Evolutionary conservation across 2,329 filamentous ascomycete genomes (phyloP).

Genomic region (Aspergillus melleus): DNA sequence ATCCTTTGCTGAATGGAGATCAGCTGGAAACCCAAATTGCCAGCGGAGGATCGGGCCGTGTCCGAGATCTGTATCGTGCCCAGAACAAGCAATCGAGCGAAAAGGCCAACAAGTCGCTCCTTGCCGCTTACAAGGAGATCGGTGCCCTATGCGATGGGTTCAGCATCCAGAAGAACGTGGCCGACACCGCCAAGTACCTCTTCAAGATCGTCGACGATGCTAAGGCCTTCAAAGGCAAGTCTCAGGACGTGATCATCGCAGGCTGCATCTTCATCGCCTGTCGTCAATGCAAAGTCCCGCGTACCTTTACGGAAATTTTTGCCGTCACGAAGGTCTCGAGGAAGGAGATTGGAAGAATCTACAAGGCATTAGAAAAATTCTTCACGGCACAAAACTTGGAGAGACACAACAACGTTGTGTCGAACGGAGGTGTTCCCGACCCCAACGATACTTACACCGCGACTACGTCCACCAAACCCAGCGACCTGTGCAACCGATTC

Average conservation of each 20-base stretch:
- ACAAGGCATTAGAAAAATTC: conserved; percentile 90
- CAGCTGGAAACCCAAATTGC: conserved; percentile 88
- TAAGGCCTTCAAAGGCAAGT: conserved; percentile 93
- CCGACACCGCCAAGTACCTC: conserved; percentile 88
- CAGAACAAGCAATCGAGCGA: conserved; percentile 80
- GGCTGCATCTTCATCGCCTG: conserved; percentile 98
- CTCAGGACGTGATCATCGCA: conserved; percentile 88
- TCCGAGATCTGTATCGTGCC: conserved; percentile 74
- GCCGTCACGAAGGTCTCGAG: conserved; percentile 90
- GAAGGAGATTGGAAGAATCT: conserved; percentile 95
- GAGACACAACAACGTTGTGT: conserved; percentile 50
- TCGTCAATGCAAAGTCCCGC: conserved; percentile 79
- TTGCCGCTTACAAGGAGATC: conserved; percentile 86
- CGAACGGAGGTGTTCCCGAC: conserved; percentile 53
- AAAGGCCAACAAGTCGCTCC: conserved; percentile 77
- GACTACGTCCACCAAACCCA: conserved; percentile 74
- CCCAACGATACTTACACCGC: conserved; percentile 65
- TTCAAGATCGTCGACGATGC: conserved; percentile 94
- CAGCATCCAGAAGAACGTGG: conserved; percentile 75
- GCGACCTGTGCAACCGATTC: conserved; percentile 84
- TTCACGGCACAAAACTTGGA: conserved; percentile 71
- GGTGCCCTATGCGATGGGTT: conserved; percentile 82
- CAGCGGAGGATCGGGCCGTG: conserved; percentile 71
- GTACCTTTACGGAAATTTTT: conserved; percentile 93
- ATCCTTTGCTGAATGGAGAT: conserved; percentile 84